Percentiles rank a stretch among this genome's conserved stretches.
These are phyloP conservation scores for Populus hybrid DNA, from an alignment of 441 rosid species.

Conservation along the genomic window DNA sequence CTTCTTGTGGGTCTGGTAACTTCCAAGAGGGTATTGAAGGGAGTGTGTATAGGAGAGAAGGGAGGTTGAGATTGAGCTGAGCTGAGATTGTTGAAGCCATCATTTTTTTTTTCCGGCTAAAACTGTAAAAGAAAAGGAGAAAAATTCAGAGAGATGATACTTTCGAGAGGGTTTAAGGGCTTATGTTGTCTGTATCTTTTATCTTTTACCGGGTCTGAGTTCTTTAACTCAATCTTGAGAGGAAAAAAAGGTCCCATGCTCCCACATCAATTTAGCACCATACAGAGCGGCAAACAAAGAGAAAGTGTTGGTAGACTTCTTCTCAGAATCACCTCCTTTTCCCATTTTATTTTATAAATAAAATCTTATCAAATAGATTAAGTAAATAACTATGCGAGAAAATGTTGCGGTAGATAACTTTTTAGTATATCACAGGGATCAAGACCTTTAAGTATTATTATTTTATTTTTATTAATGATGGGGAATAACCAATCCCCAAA, in stretches of 20 bases:
- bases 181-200: not conserved
- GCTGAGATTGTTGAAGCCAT: constrained; percentile 32
- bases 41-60: constrained; percentile 24
- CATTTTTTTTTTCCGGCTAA: constrained; percentile 9
- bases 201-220: not conserved
- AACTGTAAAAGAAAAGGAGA: not conserved
- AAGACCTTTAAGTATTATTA: too few species aligned
- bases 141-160: not conserved
- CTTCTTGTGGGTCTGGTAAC: constrained; percentile 30
- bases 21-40: constrained; percentile 19
- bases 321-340: too few species aligned
- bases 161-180: not conserved
- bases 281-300: not conserved
- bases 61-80: constrained; percentile 28
- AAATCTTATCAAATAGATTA: too few species aligned
- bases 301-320: too few species aligned
- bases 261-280: not conserved
- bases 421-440: too few species aligned
- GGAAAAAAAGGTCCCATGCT: too few species aligned
- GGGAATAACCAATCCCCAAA: too few species aligned
- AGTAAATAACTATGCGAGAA: too few species aligned
- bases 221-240: not conserved
- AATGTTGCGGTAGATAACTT: too few species aligned
- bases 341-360: too few species aligned
- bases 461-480: too few species aligned